Percentiles rank a stretch among this genome's conserved stretches.
These are phyloP conservation scores for Kwoniella botswanensis DNA, from an alignment of 768 basidiomycete species.

Conservation along the genomic window DNA sequence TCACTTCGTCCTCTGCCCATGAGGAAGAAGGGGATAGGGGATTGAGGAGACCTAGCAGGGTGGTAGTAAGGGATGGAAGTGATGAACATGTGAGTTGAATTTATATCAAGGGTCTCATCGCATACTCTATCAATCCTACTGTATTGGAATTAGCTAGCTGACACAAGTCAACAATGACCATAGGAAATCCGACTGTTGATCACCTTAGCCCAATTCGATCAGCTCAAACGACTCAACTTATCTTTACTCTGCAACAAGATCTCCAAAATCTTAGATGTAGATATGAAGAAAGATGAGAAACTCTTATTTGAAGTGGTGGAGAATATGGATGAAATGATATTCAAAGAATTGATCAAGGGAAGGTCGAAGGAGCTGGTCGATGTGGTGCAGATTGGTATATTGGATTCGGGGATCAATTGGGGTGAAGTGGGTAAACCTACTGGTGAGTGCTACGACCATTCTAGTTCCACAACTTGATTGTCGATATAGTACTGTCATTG, in stretches of 20 bases:
- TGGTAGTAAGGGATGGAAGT: constrained; percentile 42
- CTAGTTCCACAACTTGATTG: background rate
- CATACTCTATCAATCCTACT: background rate
- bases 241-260: constrained; percentile 81
- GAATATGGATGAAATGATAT: constrained; percentile 85
- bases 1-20: background rate
- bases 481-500: background rate
- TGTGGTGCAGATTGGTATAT: constrained; percentile 77
- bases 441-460: constrained; percentile 62
- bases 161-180: background rate
- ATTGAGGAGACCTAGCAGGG: constrained; percentile 28
- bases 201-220: constrained; percentile 84
- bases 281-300: constrained; percentile 75
- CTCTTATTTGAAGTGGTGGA: constrained; percentile 76
- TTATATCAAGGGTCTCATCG: constrained; percentile 45
- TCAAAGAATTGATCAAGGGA: constrained; percentile 83
- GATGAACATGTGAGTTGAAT: constrained; percentile 53
- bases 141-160: too few relatives aligned
- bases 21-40: constrained; percentile 17
- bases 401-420: constrained; percentile 87
- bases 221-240: constrained; percentile 72
- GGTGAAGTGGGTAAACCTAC: constrained; percentile 89
- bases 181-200: constrained; percentile 86
- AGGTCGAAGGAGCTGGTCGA: constrained; percentile 72
- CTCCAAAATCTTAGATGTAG: constrained; percentile 73